Evolutionary conservation across 345 rosid genomes (phyloP).

Genomic region (Nephelium lappaceum): DNA sequence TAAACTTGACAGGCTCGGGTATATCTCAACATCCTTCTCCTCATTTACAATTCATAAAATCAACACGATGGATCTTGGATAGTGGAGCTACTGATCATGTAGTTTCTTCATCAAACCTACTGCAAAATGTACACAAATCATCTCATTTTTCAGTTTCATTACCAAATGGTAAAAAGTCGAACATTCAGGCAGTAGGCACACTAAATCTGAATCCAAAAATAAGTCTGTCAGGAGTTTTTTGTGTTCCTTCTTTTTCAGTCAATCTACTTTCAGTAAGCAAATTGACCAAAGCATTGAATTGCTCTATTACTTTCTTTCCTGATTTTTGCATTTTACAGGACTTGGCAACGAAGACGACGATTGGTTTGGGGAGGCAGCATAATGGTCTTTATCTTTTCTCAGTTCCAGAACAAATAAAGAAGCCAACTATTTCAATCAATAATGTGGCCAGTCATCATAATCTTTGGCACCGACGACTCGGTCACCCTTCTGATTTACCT

Average conservation of each 20-base stretch:
- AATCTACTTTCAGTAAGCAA: slow-evolving; percentile 5
- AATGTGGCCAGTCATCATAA: neutral
- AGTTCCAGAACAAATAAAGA: neutral
- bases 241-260: slow-evolving; percentile 1
- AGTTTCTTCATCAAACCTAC: neutral
- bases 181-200: too few relatives aligned
- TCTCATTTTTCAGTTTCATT: neutral
- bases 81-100: neutral
- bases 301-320: neutral
- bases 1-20: too few relatives aligned
- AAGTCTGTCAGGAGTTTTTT: neutral
- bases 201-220: too few relatives aligned
- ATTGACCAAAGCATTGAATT: slow-evolving; percentile 13
- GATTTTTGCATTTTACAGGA: slow-evolving; percentile 12
- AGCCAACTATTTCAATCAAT: too few relatives aligned
- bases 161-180: neutral
- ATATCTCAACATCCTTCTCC: too few relatives aligned
- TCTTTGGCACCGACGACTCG: slow-evolving; percentile 3
- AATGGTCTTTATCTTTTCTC: slow-evolving; percentile 1
- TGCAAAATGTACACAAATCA: neutral
- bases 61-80: too few relatives aligned
- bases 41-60: too few relatives aligned
- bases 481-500: neutral
- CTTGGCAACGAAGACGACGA: slow-evolving; percentile 4
- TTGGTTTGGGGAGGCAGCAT: slow-evolving; percentile 14